phyloP scores from a whole-genome alignment of 2,329 filamentous ascomycete species.

The Phialophora macrospora region DNA sequence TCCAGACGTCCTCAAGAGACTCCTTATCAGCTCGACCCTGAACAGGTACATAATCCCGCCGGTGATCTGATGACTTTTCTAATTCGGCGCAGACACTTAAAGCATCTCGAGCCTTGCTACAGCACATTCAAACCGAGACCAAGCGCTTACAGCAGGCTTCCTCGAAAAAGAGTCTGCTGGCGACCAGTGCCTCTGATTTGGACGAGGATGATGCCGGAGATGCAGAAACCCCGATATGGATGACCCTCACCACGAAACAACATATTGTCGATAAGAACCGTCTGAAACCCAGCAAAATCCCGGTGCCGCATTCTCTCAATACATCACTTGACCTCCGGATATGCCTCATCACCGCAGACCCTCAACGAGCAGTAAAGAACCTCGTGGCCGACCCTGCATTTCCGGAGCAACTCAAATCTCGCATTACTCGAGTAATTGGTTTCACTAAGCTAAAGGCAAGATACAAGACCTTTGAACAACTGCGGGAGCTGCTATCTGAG shows the following conservation, averaged over 20 bases:
- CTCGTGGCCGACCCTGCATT: slow-evolving; percentile 75
- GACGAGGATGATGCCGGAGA: slow-evolving; percentile 54
- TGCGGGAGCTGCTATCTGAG: slow-evolving; percentile 79
- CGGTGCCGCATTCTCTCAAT: slow-evolving; percentile 76
- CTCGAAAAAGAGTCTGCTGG: slow-evolving; percentile 61
- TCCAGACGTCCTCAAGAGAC: slow-evolving; percentile 29
- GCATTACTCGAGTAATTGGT: slow-evolving; percentile 78
- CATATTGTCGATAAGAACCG: slow-evolving; percentile 73
- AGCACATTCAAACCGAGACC: slow-evolving; percentile 60
- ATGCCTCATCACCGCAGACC: slow-evolving; percentile 83
- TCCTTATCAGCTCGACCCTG: slow-evolving; percentile 55
- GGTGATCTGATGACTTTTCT: not conserved
- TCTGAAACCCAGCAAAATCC: slow-evolving; percentile 82
- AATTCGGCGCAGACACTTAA: slow-evolving; percentile 55
- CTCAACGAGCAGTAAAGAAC: slow-evolving; percentile 88
- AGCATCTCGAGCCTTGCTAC: slow-evolving; percentile 64
- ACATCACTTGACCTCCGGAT: slow-evolving; percentile 69
- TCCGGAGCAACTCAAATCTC: slow-evolving; percentile 67
- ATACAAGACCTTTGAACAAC: slow-evolving; percentile 85
- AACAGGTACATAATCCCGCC: slow-evolving; percentile 47
- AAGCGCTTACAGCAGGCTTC: slow-evolving; percentile 55
- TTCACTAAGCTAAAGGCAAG: slow-evolving; percentile 84
- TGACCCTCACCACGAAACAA: slow-evolving; percentile 68
- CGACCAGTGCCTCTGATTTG: slow-evolving; percentile 51
- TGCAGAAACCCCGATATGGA: slow-evolving; percentile 63